Conservation (phyloP, 345 rosid species). For the Boechera stricta region DNA sequence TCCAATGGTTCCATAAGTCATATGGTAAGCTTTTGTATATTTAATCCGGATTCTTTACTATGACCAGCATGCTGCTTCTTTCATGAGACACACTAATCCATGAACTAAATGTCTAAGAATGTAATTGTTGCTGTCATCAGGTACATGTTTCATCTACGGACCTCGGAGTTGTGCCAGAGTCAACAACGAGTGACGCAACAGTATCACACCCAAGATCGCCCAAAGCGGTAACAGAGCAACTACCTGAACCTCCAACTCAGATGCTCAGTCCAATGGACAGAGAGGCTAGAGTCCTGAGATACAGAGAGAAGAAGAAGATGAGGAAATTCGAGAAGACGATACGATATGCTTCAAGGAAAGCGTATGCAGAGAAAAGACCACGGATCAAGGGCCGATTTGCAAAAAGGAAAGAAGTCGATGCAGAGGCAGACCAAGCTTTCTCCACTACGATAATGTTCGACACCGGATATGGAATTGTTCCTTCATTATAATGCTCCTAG, state of each 20-base stretch:
- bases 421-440: conserved; percentile 70
- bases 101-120: neutral
- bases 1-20: conserved; percentile 67
- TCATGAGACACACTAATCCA: neutral
- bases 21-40: conserved; percentile 22
- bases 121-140: conserved; percentile 1
- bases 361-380: conserved; percentile 90
- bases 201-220: conserved; percentile 58
- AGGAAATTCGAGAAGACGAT: conserved; percentile 95
- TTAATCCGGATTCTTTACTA: neutral
- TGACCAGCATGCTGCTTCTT: neutral
- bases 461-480: conserved; percentile 71
- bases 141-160: conserved; percentile 14
- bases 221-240: conserved; percentile 64
- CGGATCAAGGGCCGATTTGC: conserved; percentile 95
- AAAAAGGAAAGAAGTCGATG: conserved; percentile 68
- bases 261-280: conserved; percentile 80
- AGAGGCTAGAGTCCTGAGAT: conserved; percentile 89
- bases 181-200: conserved; percentile 63
- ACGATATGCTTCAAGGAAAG: conserved; percentile 96
- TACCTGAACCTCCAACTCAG: conserved; percentile 56
- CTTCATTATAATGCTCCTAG: conserved; percentile 56
- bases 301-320: conserved; percentile 91
- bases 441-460: conserved; percentile 58
- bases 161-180: conserved; percentile 66